Conservation (phyloP, 176 grass and related monocot genomes). For the Lolium multiflorum region DNA sequence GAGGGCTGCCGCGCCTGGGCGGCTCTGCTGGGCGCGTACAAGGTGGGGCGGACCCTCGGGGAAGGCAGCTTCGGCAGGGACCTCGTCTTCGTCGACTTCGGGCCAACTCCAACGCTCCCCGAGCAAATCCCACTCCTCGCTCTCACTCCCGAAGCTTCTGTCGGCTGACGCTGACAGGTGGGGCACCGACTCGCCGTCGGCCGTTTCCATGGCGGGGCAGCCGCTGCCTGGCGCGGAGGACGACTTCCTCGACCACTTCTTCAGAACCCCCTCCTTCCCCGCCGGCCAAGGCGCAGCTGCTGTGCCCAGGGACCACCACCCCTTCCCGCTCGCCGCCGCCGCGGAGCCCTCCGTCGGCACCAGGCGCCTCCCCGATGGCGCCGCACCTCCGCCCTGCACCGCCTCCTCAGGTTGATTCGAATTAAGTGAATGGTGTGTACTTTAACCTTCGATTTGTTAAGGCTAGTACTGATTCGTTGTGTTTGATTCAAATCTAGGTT, state of each 20-base stretch:
- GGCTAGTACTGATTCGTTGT: background rate
- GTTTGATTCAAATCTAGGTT: background rate
- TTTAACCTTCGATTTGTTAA: background rate
- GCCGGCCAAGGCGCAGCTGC: slow-evolving; percentile 37
- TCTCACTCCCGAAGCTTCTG: background rate
- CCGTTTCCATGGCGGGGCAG: slow-evolving; percentile 64
- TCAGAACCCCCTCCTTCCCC: slow-evolving; percentile 42
- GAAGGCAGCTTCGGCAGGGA: too few relatives aligned
- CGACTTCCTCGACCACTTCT: slow-evolving; percentile 94
- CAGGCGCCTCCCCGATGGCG: slow-evolving; percentile 37
- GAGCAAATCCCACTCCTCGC: background rate
- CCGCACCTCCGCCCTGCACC: slow-evolving; percentile 77
- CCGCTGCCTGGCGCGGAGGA: slow-evolving; percentile 67
- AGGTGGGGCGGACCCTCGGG: too few relatives aligned
- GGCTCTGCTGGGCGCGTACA: too few relatives aligned
- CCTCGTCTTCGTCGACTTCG: too few relatives aligned
- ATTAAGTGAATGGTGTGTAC: background rate
- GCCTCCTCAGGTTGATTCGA: slow-evolving; percentile 68
- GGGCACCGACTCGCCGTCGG: background rate
- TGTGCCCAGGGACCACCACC: slow-evolving; percentile 35
- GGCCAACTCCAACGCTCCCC: background rate
- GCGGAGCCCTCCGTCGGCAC: slow-evolving; percentile 56
- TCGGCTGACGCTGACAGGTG: background rate
- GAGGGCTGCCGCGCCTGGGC: too few relatives aligned
- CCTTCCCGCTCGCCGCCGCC: slow-evolving; percentile 73